phyloP scores from a whole-genome alignment of 257 asterid genomes.

The Fraxinus excelsior region DNA sequence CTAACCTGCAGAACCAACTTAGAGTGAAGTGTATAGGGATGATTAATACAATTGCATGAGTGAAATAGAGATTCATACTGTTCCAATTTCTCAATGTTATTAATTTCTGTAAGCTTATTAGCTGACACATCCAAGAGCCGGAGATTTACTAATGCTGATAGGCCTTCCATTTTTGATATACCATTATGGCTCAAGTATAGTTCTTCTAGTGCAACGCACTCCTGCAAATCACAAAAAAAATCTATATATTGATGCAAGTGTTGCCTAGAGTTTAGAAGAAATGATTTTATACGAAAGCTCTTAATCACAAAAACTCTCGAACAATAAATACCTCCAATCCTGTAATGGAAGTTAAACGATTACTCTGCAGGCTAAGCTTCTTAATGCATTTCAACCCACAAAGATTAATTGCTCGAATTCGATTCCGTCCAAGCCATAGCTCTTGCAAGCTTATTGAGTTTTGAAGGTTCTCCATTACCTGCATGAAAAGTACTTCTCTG shows the following conservation, averaged over 20 bases:
- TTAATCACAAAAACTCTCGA: not conserved
- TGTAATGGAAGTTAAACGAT: conserved; percentile 73
- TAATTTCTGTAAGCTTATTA: conserved; percentile 80
- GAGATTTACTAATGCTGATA: conserved; percentile 76
- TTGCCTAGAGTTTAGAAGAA: not conserved
- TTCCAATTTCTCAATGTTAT: conserved; percentile 57
- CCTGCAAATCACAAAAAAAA: conserved; percentile 52
- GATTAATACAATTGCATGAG: conserved; percentile 11
- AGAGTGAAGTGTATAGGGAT: not conserved
- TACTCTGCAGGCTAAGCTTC: conserved; percentile 98
- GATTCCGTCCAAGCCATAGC: conserved; percentile 98
- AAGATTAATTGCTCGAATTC: conserved; percentile 73
- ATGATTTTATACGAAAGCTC: not conserved
- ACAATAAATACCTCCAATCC: conserved; percentile 77
- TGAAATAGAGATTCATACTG: conserved; percentile 41
- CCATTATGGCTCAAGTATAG: conserved; percentile 97
- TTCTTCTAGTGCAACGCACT: conserved; percentile 87
- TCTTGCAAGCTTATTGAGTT: conserved; percentile 71
- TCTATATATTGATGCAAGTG: not conserved
- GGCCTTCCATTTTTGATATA: conserved; percentile 85
- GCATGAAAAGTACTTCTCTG: conserved; percentile 27
- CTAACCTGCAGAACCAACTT: conserved; percentile 53
- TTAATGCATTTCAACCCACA: conserved; percentile 89
- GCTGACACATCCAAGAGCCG: conserved; percentile 88
- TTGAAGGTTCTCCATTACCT: conserved; percentile 89